These are phyloP conservation scores for Globisporangium irregulare DNA, from an alignment of 352 stramenopile species.

Conservation along the genomic window DNA sequence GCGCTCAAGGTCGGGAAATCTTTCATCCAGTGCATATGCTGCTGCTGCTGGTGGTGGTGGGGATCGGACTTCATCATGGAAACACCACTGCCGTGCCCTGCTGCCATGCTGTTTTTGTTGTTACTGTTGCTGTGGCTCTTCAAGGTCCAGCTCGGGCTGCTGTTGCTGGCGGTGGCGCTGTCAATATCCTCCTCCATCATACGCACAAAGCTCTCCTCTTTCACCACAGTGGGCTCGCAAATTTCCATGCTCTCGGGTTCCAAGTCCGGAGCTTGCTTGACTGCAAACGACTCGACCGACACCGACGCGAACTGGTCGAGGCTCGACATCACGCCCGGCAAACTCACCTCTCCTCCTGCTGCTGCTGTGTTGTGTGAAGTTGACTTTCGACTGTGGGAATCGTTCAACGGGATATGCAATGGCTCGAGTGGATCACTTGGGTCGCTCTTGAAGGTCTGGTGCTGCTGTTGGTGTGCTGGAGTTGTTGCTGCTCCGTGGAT, in stretches of 20 bases:
- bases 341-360: background rate
- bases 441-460: background rate
- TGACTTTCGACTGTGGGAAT: background rate
- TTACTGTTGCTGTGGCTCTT: background rate
- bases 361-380: background rate
- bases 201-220: slow-evolving; percentile 12
- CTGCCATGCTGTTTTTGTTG: slow-evolving; percentile 1
- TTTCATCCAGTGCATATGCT: slow-evolving; percentile 19
- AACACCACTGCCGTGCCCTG: background rate
- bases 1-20: slow-evolving; percentile 6
- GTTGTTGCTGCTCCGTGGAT: slow-evolving; percentile 12
- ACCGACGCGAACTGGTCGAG: slow-evolving; percentile 15
- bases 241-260: slow-evolving; percentile 12
- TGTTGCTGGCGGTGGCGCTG: background rate
- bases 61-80: background rate
- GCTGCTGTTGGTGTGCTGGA: background rate
- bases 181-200: slow-evolving; percentile 4
- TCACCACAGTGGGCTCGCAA: slow-evolving; percentile 6
- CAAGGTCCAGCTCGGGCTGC: background rate
- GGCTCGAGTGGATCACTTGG: background rate
- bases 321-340: slow-evolving; percentile 5
- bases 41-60: background rate
- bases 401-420: background rate
- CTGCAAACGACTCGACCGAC: slow-evolving; percentile 11
- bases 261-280: slow-evolving; percentile 15